phyloP scores from a whole-genome alignment of 176 grass and related monocot genomes.

The Neostapfia colusana region DNA sequence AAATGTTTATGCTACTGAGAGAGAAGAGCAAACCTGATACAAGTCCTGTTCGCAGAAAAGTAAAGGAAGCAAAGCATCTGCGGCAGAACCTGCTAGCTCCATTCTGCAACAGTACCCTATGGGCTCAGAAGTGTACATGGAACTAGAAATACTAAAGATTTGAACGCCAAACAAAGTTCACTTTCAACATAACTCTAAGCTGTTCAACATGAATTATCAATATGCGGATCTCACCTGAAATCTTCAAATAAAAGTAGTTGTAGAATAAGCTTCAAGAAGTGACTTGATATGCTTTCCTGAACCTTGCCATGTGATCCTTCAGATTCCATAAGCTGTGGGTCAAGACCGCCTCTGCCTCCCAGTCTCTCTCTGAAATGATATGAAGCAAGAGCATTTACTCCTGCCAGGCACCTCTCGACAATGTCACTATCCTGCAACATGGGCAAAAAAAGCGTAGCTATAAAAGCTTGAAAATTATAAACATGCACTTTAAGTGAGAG shows the following conservation, averaged over 20 bases:
- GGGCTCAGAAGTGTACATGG: constrained; percentile 16
- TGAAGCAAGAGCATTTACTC: constrained; percentile 83
- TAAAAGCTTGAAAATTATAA: constrained; percentile 30
- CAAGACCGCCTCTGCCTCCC: constrained; percentile 68
- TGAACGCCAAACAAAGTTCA: constrained; percentile 4
- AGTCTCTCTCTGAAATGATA: constrained; percentile 89
- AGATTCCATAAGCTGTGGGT: constrained; percentile 54
- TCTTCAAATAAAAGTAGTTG: constrained; percentile 82
- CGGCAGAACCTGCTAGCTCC: constrained; percentile 83
- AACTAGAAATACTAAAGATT: constrained; percentile 9
- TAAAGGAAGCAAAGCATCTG: constrained; percentile 90
- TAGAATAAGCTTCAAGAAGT: constrained; percentile 86
- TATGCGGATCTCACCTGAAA: constrained; percentile 63
- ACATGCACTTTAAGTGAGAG: neutral
- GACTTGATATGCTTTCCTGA: constrained; percentile 70
- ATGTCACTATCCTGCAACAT: constrained; percentile 77
- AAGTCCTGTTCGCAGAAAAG: constrained; percentile 84
- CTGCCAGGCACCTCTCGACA: constrained; percentile 84
- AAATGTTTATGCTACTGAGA: neutral
- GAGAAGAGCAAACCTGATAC: constrained; percentile 65
- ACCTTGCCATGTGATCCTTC: constrained; percentile 63
- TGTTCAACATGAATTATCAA: constrained; percentile 13
- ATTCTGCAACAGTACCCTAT: constrained; percentile 51
- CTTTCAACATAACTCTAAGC: neutral
- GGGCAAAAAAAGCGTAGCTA: constrained; percentile 33